A percentile compares a stretch with the other conserved stretches of the same genome.
These are phyloP conservation scores for Prunella vulgaris DNA, from an alignment of 257 asterid species.

Conservation along the genomic window DNA sequence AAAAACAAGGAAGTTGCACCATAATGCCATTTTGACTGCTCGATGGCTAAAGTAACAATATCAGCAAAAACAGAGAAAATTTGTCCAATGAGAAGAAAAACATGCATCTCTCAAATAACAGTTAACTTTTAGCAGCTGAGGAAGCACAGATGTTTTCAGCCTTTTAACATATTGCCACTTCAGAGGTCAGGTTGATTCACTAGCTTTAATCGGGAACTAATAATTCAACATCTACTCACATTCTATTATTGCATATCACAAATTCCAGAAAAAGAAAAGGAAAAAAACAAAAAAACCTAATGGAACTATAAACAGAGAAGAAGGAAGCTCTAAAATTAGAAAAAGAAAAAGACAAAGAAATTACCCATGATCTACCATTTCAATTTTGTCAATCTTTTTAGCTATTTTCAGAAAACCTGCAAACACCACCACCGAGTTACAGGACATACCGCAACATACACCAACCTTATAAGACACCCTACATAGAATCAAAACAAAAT, in stretches of 20 bases:
- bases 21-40: conserved; percentile 94
- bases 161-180: background rate
- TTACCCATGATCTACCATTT: conserved; percentile 82
- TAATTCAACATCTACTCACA: background rate
- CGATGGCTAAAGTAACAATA: conserved; percentile 57
- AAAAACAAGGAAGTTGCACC: conserved; percentile 95
- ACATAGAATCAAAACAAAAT: background rate
- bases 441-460: background rate
- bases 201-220: background rate
- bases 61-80: conserved; percentile 20
- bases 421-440: conserved; percentile 10
- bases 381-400: conserved; percentile 48
- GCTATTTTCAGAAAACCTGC: conserved; percentile 76
- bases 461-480: background rate
- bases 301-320: background rate
- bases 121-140: background rate
- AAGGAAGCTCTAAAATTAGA: background rate
- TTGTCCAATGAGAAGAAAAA: conserved; percentile 10
- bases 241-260: background rate
- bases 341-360: background rate
- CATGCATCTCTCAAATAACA: background rate
- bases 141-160: background rate
- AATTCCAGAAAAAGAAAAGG: too few species aligned
- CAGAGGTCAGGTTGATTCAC: background rate
- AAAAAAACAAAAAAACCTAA: background rate